These are phyloP conservation scores for Exophiala alcalophila DNA, from an alignment of 2,329 filamentous ascomycete genomes.

Conservation along the genomic window DNA sequence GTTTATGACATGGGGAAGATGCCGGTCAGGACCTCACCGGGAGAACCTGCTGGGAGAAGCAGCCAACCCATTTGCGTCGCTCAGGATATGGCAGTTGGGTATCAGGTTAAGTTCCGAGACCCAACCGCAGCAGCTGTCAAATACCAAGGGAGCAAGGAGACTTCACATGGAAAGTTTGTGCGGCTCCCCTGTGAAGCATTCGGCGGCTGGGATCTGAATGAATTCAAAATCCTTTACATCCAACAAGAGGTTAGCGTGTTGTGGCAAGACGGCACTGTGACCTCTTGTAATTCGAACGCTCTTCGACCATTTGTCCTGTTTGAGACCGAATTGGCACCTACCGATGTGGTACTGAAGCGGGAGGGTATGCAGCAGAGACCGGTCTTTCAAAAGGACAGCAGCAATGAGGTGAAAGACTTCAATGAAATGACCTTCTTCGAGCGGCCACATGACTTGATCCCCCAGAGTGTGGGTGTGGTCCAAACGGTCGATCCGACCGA, in stretches of 20 bases:
- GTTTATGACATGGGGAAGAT: constrained; percentile 30
- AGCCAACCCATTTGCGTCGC: constrained; percentile 8
- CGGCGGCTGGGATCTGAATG: constrained; percentile 58
- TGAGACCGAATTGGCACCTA: constrained; percentile 58
- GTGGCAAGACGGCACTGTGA: constrained; percentile 58
- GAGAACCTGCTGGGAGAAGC: background rate
- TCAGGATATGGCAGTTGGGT: constrained; percentile 42
- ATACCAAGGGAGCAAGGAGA: constrained; percentile 43
- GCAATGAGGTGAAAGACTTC: constrained; percentile 19
- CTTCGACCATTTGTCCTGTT: constrained; percentile 35
- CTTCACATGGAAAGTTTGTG: constrained; percentile 42
- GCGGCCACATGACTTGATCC: constrained; percentile 35
- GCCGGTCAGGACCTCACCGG: constrained; percentile 16
- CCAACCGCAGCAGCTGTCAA: constrained; percentile 50
- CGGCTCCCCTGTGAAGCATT: constrained; percentile 48
- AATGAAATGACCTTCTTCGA: constrained; percentile 32
- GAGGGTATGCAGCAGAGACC: constrained; percentile 35
- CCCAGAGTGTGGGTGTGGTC: constrained; percentile 54
- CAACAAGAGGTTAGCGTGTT: constrained; percentile 52
- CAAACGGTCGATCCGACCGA: constrained; percentile 56
- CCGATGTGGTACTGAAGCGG: constrained; percentile 53
- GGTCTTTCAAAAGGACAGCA: background rate
- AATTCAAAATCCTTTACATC: constrained; percentile 52
- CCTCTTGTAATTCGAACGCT: constrained; percentile 44
- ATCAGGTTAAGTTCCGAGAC: constrained; percentile 57